Conservation (phyloP, 1,284 basidiomycete species). For the Rhodotorula sp. region DNA sequence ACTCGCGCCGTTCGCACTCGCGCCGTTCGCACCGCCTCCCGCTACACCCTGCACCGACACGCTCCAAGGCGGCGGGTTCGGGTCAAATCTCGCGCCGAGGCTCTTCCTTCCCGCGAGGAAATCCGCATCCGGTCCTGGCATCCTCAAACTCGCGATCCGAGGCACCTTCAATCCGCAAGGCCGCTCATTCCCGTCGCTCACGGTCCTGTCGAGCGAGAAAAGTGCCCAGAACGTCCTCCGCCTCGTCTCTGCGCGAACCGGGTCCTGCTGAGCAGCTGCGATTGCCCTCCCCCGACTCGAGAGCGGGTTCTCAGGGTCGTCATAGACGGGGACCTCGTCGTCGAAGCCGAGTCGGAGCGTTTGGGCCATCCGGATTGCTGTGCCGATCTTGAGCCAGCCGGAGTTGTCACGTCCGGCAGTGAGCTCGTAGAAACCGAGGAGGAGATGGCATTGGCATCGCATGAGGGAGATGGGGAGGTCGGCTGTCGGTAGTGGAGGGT, state of each 20-base stretch:
- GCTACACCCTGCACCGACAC: slow-evolving; percentile 1
- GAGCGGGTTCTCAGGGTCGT: slow-evolving; percentile 5
- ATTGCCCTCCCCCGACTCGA: neutral
- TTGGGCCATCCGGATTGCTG: slow-evolving; percentile 40
- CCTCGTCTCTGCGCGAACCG: slow-evolving; percentile 30
- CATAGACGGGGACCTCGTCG: slow-evolving; percentile 33
- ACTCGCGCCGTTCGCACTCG: neutral
- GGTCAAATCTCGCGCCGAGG: slow-evolving; percentile 35
- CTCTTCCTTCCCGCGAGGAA: slow-evolving; percentile 24
- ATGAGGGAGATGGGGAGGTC: slow-evolving; percentile 36
- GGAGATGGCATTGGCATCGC: slow-evolving; percentile 38
- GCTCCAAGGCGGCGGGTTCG: slow-evolving; percentile 29
- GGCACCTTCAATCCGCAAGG: slow-evolving; percentile 36
- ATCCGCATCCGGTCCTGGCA: slow-evolving; percentile 37
- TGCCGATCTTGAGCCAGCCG: slow-evolving; percentile 40
- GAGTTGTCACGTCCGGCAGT: slow-evolving; percentile 38
- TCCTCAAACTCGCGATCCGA: slow-evolving; percentile 25
- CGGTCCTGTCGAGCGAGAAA: slow-evolving; percentile 39
- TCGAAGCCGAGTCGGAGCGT: slow-evolving; percentile 38
- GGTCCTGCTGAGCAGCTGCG: slow-evolving; percentile 7
- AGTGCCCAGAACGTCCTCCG: slow-evolving; percentile 40
- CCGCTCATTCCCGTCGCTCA: slow-evolving; percentile 41
- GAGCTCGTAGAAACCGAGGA: slow-evolving; percentile 40
- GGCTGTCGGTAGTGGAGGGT: slow-evolving; percentile 1
- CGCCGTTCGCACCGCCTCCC: neutral